Conservation (phyloP, 495 filamentous ascomycete species). For the Darksidea phi region DNA sequence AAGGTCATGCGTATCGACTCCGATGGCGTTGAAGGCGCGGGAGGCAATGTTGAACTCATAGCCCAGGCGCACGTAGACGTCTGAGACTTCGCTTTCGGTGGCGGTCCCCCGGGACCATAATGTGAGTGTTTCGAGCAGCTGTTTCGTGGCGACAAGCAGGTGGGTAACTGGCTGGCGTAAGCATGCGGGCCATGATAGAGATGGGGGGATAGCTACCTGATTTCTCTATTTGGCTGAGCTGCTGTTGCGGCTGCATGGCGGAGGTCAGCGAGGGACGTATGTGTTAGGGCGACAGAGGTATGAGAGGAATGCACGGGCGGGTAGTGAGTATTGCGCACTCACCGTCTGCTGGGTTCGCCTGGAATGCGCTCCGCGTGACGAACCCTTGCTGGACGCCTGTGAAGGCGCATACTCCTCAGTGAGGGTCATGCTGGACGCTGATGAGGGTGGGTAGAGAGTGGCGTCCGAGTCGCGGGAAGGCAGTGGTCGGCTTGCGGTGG, state of each 20-base stretch:
- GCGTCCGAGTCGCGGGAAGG: constrained; percentile 29
- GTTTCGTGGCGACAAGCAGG: constrained; percentile 94
- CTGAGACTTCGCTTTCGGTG: constrained; percentile 90
- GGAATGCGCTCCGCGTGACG: constrained; percentile 33
- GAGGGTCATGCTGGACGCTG: constrained; percentile 36
- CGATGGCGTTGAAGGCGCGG: constrained; percentile 91
- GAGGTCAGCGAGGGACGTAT: constrained; percentile 29
- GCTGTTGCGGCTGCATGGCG: constrained; percentile 58
- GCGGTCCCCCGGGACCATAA: constrained; percentile 92
- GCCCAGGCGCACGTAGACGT: constrained; percentile 94
- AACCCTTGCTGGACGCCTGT: constrained; percentile 32
- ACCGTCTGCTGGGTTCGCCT: constrained; percentile 31
- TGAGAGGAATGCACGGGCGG: too few species aligned
- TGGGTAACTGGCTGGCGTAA: constrained; percentile 66
- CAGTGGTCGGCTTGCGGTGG: constrained; percentile 8
- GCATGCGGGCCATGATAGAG: background rate
- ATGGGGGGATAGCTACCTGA: background rate
- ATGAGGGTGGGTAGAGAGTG: constrained; percentile 28
- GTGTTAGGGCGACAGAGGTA: background rate
- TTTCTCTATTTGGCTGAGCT: constrained; percentile 93
- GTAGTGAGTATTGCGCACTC: too few species aligned
- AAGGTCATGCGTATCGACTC: constrained; percentile 88
- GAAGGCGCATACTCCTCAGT: constrained; percentile 28
- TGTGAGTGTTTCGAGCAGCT: constrained; percentile 93
- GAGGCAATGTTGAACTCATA: constrained; percentile 99